phyloP scores from a whole-genome alignment of 345 rosid genomes.

The Draba incana region DNA sequence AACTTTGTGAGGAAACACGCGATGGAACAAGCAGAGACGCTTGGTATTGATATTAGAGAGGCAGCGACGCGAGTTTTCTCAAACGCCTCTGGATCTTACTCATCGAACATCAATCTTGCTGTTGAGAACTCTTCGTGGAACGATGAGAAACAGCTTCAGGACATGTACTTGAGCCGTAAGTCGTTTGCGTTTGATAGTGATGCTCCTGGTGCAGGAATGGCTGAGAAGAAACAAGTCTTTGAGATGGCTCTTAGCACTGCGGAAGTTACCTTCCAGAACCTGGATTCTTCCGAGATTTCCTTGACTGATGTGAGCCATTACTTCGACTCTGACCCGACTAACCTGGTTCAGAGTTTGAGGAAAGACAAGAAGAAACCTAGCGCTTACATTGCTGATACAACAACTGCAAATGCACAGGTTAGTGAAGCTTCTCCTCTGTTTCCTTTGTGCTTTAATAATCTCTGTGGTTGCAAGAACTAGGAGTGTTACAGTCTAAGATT shows the following conservation, averaged over 20 bases:
- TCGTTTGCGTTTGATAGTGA: slow-evolving; percentile 94
- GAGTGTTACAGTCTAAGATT: no score
- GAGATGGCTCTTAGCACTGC: slow-evolving; percentile 97
- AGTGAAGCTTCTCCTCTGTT: slow-evolving; percentile 26
- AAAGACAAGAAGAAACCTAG: slow-evolving; percentile 93
- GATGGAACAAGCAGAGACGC: slow-evolving; percentile 80
- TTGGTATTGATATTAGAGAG: slow-evolving; percentile 78
- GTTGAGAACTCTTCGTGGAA: slow-evolving; percentile 99
- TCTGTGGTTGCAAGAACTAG: slow-evolving; percentile 1
- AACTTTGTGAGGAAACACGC: slow-evolving; percentile 94
- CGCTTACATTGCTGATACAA: slow-evolving; percentile 93
- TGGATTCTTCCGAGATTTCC: slow-evolving; percentile 94
- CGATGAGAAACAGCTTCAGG: slow-evolving; percentile 99
- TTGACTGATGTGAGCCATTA: slow-evolving; percentile 98
- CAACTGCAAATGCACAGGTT: slow-evolving; percentile 98
- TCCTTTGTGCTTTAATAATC: neutral
- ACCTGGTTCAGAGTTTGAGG: slow-evolving; percentile 86
- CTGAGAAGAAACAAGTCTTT: slow-evolving; percentile 86
- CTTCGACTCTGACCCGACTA: slow-evolving; percentile 96
- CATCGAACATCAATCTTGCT: slow-evolving; percentile 89
- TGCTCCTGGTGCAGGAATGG: slow-evolving; percentile 94
- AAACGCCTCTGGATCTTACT: slow-evolving; percentile 96
- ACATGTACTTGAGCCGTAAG: slow-evolving; percentile 97
- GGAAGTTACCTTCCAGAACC: slow-evolving; percentile 97
- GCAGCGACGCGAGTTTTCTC: slow-evolving; percentile 98